Conservation (phyloP, 352 stramenopile species). For the Pythium brachiatum region DNA sequence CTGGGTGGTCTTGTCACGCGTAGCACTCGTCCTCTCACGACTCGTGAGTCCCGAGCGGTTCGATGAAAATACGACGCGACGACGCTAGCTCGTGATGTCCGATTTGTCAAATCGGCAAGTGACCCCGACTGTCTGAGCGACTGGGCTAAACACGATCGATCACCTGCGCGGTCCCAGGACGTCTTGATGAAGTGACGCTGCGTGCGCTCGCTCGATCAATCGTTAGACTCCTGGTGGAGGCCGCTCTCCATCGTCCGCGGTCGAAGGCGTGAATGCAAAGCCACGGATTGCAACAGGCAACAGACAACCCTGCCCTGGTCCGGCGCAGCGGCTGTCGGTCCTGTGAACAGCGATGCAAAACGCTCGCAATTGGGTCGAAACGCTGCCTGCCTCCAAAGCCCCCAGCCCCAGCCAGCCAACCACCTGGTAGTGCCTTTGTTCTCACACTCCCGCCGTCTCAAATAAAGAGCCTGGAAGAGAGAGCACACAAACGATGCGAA, state of each 20-base stretch:
- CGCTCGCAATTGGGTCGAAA: constrained; percentile 8
- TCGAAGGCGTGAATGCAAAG: not conserved
- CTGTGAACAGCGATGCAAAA: not conserved
- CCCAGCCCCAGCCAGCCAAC: not conserved
- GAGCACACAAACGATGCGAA: not conserved
- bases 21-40: not conserved
- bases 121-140: not conserved
- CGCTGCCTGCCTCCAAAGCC: not conserved
- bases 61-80: not conserved
- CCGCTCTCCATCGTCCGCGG: not conserved
- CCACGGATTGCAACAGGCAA: not conserved
- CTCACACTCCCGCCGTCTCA: not conserved
- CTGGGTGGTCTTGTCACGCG: not conserved
- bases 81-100: not conserved
- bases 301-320: not conserved
- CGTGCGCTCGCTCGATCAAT: not conserved
- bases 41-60: too few relatives aligned
- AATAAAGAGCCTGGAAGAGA: not conserved
- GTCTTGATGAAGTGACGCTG: not conserved
- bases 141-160: too few relatives aligned
- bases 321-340: too few relatives aligned
- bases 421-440: too few relatives aligned
- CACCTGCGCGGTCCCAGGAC: not conserved
- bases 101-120: constrained; percentile 9
- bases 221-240: not conserved